Base-by-base conservation (phyloP, 78 protist genomes). In the Tieghemostelium lacteum region DNA sequence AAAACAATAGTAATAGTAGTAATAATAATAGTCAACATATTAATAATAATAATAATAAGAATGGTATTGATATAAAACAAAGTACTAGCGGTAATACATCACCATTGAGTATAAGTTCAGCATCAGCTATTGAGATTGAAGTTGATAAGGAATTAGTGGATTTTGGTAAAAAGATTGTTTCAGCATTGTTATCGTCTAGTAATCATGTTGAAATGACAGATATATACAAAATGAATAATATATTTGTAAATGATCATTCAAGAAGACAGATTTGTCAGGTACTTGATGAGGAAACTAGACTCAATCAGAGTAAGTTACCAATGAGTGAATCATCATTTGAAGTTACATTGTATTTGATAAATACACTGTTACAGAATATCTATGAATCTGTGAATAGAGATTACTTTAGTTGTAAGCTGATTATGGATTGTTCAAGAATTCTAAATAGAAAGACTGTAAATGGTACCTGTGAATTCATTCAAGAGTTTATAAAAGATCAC, bases 401-500 rank as follows among this genome's bases (percentile, higher is more conserved):
- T 49, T 58, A 69, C 20, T 83, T 83, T 45, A 83, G 91, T 83
- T 83, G 29, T 36, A 83, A 69, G 40, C 29, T 83, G 10, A 58
- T 83, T n/a, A 83, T 83, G 91, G 91, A 83, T 24, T 58, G 80
- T 16, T 69, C 78, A 0, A 49, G 91, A 40, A 69, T 83, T 29
- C 29, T 83, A 2, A 83, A 69, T 69, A 22, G 91, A 69, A 83
- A 83, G 55, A 83, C 39, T 20, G 55, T 40, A 16, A 83, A 70
- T 70, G 91, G 91, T 1, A 31, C n/a, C 22, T 69, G 78, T 45
- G 91, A 83, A 58, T 83, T 83, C 26, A 58, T 83, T 45, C 91
- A 83, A 83, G 91, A 83, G 72, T 83, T 83, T 69, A 83, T 83
- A 0, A 83, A 83, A 31, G 91, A 83, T 70, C 91, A 83, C 26